Percentiles rank a stretch among this genome's conserved stretches.
Evolutionary conservation across 2,329 filamentous ascomycete species (phyloP).

Genomic region (Lecanicillium sp.): DNA sequence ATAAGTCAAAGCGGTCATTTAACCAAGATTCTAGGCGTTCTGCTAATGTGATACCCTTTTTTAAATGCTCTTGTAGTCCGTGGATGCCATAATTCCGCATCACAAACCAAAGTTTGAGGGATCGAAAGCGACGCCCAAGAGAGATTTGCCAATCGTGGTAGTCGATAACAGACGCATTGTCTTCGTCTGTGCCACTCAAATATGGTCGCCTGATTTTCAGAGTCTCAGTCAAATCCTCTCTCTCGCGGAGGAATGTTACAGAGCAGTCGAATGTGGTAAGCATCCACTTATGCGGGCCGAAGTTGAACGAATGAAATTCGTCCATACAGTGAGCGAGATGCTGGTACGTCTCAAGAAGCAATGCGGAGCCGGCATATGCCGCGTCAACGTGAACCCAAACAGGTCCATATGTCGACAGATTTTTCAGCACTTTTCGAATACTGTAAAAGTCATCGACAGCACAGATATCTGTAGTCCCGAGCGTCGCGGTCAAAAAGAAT

Average conservation of each 20-base stretch:
- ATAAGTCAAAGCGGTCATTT: constrained; percentile 60
- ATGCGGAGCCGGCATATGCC: constrained; percentile 80
- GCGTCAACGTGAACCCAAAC: constrained; percentile 93
- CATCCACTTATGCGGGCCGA: constrained; percentile 97
- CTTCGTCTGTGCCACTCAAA: constrained; percentile 70
- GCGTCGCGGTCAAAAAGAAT: constrained; percentile 75
- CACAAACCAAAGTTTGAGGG: constrained; percentile 93
- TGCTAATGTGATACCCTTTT: no score
- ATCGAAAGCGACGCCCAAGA: constrained; percentile 77
- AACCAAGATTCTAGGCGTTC: no score
- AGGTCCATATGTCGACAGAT: no score
- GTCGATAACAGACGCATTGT: constrained; percentile 79
- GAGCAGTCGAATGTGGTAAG: constrained; percentile 86
- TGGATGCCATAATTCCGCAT: constrained; percentile 69
- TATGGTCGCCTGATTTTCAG: constrained; percentile 74
- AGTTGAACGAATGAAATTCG: constrained; percentile 77
- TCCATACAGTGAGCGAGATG: constrained; percentile 53
- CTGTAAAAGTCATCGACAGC: constrained; percentile 73
- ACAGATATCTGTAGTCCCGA: constrained; percentile 84
- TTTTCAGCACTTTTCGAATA: no score
- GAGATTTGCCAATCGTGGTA: constrained; percentile 98
- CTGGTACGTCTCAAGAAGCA: constrained; percentile 75
- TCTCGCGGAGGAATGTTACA: constrained; percentile 68
- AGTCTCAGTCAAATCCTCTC: constrained; percentile 66
- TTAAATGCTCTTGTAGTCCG: no score